Percentiles rank a stretch among this genome's conserved stretches.
Evolutionary conservation across 2,329 filamentous ascomycete genomes (phyloP).

Genomic region (Alternaria panax): DNA sequence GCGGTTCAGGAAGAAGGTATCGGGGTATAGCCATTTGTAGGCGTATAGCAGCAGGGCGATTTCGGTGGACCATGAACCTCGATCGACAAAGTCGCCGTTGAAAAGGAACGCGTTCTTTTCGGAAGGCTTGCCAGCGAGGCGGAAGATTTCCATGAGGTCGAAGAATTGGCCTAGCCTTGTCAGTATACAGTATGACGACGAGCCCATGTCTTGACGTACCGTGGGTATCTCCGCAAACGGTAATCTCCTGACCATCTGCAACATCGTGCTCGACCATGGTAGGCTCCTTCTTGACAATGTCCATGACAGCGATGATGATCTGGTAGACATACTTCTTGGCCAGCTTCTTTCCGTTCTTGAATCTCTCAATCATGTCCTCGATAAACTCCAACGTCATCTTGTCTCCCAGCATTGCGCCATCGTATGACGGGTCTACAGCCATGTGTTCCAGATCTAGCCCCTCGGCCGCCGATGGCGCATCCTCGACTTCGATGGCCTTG

Average conservation of each 20-base stretch:
- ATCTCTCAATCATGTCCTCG: slow-evolving; percentile 94
- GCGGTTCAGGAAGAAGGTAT: slow-evolving; percentile 91
- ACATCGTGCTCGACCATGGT: slow-evolving; percentile 97
- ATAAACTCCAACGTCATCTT: slow-evolving; percentile 97
- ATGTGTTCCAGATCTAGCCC: slow-evolving; percentile 89
- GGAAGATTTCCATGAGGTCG: slow-evolving; percentile 95
- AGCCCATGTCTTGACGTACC: slow-evolving; percentile 61
- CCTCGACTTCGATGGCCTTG: slow-evolving; percentile 90
- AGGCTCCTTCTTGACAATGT: slow-evolving; percentile 88
- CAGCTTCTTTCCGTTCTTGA: slow-evolving; percentile 88
- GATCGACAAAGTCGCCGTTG: slow-evolving; percentile 98
- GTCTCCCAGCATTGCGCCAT: slow-evolving; percentile 77
- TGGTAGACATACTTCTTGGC: slow-evolving; percentile 98
- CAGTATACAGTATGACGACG: slow-evolving; percentile 11
- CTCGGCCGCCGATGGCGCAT: slow-evolving; percentile 90
- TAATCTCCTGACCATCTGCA: slow-evolving; percentile 77
- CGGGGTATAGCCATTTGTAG: slow-evolving; percentile 93
- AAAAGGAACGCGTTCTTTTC: slow-evolving; percentile 94
- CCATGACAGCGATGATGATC: slow-evolving; percentile 88
- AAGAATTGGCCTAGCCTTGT: slow-evolving; percentile 86
- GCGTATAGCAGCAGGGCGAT: slow-evolving; percentile 92
- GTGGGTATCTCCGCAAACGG: slow-evolving; percentile 97
- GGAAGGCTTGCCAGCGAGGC: slow-evolving; percentile 82
- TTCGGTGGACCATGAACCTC: slow-evolving; percentile 98
- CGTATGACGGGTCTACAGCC: slow-evolving; percentile 80